Conservation (phyloP, 2,329 filamentous ascomycete genomes). For the Arthrobotrys conoides region DNA sequence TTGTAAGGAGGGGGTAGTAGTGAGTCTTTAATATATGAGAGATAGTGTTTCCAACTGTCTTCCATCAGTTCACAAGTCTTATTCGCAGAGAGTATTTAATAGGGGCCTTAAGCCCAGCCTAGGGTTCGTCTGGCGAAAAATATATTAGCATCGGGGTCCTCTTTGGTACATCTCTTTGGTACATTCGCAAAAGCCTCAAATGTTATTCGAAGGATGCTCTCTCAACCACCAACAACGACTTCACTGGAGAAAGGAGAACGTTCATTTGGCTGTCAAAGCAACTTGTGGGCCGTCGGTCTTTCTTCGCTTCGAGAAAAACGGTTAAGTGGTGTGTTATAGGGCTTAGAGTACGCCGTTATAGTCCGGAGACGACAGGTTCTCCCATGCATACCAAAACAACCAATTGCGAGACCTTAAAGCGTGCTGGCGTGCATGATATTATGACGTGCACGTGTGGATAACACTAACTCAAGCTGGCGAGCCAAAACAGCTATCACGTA, state of each 20-base stretch:
- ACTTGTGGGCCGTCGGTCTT: slow-evolving; percentile 3
- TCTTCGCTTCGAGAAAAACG: slow-evolving; percentile 32
- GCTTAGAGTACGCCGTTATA: slow-evolving; percentile 43
- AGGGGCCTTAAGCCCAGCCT: not conserved
- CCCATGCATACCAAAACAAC: slow-evolving; percentile 19
- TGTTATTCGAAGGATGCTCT: not conserved
- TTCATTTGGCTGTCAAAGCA: slow-evolving; percentile 19
- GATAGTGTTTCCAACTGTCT: slow-evolving; percentile 2
- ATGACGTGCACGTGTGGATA: slow-evolving; percentile 50
- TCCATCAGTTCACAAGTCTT: slow-evolving; percentile 14
- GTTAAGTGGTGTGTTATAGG: slow-evolving; percentile 31
- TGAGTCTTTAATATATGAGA: not conserved
- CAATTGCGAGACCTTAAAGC: slow-evolving; percentile 33
- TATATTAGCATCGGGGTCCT: not conserved
- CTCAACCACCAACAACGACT: slow-evolving; percentile 18
- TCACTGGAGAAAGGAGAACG: slow-evolving; percentile 12
- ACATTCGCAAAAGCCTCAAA: not conserved
- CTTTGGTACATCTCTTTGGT: not conserved
- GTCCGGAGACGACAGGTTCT: slow-evolving; percentile 34
- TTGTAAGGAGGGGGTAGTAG: not conserved
- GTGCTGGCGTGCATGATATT: slow-evolving; percentile 31
- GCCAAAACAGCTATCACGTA: slow-evolving; percentile 35
- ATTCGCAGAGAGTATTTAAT: not conserved
- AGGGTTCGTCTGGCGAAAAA: not conserved
- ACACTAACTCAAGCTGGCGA: slow-evolving; percentile 41